Evolutionary conservation across 2,329 filamentous ascomycete species (phyloP), one percentile per base, ranked within the genome.

Genomic region (Sphaerulina populicola): DNA sequence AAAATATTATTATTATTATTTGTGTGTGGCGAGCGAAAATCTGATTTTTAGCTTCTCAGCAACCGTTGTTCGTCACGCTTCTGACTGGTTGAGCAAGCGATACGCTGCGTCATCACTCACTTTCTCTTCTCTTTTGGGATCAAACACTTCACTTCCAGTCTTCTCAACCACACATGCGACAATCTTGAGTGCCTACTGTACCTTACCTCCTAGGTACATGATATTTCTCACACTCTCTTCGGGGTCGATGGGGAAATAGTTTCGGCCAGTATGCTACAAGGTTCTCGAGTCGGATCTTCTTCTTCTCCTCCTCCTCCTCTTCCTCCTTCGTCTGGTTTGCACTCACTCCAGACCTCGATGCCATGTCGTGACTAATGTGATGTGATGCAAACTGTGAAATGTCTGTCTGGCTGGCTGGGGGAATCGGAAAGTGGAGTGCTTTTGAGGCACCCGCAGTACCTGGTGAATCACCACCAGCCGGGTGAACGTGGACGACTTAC

Each of bases 171-270:
- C 18, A 18, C 18, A 18, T 18, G 2, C 18, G 18, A 18, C 18
- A 18, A n/a, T n/a, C n/a, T n/a, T n/a, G n/a, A n/a, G n/a, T n/a
- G n/a, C n/a, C n/a, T n/a, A n/a, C n/a, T n/a, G n/a, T n/a, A n/a
- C n/a, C n/a, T n/a, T n/a, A n/a, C n/a, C n/a, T n/a, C n/a, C n/a
- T n/a, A n/a, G n/a, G n/a, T n/a, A n/a, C n/a, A n/a, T n/a, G n/a
- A n/a, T n/a, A n/a, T n/a, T n/a, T n/a, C 12, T 35, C 21, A 30
- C 53, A 53, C 29, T 55, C 53, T 14, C 29, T 40, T 27, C 29
- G 35, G 15, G 27, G 14, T 10, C 45, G 44, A 15, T 23, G 49
- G 9, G 49, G 49, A 14, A 52, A 9, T 12, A 52, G 45, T 12
- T 40, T 52, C 4, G 38, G 21, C 38, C 38, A 40, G 15, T 18